Conservation (phyloP, 1,284 basidiomycete species). For the Porodaedalea pini region DNA sequence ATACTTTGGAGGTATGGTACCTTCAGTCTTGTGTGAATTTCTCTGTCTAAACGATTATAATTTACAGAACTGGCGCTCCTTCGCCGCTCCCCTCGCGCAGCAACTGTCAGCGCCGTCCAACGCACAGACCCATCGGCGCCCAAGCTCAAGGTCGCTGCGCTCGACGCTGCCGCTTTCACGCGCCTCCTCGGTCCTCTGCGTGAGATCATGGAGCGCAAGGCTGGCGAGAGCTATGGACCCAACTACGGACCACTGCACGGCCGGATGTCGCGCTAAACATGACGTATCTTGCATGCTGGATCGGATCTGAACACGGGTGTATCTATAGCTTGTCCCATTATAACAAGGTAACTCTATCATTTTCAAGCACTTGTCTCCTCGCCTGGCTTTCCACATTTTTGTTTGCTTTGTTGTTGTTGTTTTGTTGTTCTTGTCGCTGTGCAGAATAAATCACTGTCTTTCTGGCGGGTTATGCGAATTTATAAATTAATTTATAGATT, state of each 20-base stretch:
- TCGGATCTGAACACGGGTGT: constrained; percentile 7
- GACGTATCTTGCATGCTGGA: too few species aligned
- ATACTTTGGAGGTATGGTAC: constrained; percentile 89
- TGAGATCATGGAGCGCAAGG: constrained; percentile 85
- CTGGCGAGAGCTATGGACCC: constrained; percentile 50
- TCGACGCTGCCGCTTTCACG: constrained; percentile 93
- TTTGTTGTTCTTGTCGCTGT: neutral
- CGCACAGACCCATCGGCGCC: constrained; percentile 48
- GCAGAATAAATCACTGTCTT: too few species aligned
- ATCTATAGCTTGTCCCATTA: constrained; percentile 10
- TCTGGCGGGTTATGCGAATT: too few species aligned
- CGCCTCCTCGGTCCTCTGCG: constrained; percentile 87
- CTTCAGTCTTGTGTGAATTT: neutral
- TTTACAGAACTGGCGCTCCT: constrained; percentile 74
- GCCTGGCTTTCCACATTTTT: neutral
- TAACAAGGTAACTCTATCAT: too few species aligned
- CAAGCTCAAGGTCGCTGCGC: constrained; percentile 87
- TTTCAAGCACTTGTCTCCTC: neutral
- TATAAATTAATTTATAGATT: neutral
- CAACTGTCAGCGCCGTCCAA: constrained; percentile 83
- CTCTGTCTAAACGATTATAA: constrained; percentile 10
- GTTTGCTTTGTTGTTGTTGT: neutral
- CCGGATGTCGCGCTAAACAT: constrained; percentile 4
- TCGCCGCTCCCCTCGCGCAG: constrained; percentile 84
- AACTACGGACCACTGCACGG: constrained; percentile 14